Evolutionary conservation across 2,329 filamentous ascomycete species (phyloP).

Genomic region (Sarocladiaceae sp.): DNA sequence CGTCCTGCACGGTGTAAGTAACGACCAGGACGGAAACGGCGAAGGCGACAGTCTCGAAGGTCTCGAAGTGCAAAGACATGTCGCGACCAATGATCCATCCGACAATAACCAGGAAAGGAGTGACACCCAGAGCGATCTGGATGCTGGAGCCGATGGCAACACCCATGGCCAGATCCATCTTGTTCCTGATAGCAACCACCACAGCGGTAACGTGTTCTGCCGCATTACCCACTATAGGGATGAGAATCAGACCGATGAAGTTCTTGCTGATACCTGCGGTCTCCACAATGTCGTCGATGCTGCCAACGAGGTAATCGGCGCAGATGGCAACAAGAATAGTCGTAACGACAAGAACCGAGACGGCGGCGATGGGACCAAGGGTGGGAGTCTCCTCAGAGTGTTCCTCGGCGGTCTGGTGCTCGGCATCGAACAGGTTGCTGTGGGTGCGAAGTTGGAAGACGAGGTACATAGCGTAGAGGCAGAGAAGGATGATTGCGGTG

Average conservation of each 20-base stretch:
- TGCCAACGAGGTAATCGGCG: slow-evolving; percentile 71
- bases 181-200: slow-evolving; percentile 71
- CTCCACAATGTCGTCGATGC: slow-evolving; percentile 66
- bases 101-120: slow-evolving; percentile 71
- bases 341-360: slow-evolving; percentile 58
- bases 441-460: slow-evolving; percentile 74
- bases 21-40: slow-evolving; percentile 70
- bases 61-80: slow-evolving; percentile 78
- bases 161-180: slow-evolving; percentile 68
- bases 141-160: slow-evolving; percentile 78
- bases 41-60: slow-evolving; percentile 68
- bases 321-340: slow-evolving; percentile 67
- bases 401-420: slow-evolving; percentile 38
- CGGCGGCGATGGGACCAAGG: slow-evolving; percentile 59
- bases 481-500: slow-evolving; percentile 66
- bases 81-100: slow-evolving; percentile 68
- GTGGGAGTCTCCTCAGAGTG: slow-evolving; percentile 38
- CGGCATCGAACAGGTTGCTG: slow-evolving; percentile 61
- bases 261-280: slow-evolving; percentile 68
- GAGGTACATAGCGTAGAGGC: slow-evolving; percentile 71
- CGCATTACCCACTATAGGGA: slow-evolving; percentile 75
- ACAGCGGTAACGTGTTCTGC: slow-evolving; percentile 78
- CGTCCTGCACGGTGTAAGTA: slow-evolving; percentile 71
- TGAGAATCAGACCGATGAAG: slow-evolving; percentile 73
- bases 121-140: slow-evolving; percentile 77